Base-by-base conservation (phyloP, 495 filamentous ascomycete genomes). In the Penicillium canariense region DNA sequence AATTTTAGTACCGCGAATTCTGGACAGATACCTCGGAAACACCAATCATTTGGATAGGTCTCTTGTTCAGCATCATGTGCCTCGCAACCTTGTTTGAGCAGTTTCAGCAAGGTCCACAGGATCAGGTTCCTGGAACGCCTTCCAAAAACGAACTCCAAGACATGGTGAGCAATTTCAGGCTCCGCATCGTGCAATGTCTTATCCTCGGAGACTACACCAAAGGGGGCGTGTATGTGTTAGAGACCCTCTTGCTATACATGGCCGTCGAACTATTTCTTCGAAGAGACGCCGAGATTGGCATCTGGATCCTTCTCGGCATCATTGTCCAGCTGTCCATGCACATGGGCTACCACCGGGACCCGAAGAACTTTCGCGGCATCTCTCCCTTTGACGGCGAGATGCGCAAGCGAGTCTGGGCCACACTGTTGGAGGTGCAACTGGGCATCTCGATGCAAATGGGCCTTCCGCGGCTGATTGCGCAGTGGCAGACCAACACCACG, bases 331-430 rank as follows among this genome's bases (percentile, higher is more conserved):
- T 84, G 1, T 79, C 82, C 50, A 42, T 84, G 38, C 74, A 75
- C 42, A 78, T 82, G 75, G 82, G 81, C 12, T 72, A 80, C 20
- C 82, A 85, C 50, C 75, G 81, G 17, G 82, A 85, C 28, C 63
- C 66, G 0, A 22, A 32, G 1, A 28, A 61, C 25, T 48, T 58
- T n/a, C 22, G 28, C 0, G 55, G 52, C 5, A 66, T 70, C 27
- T 50, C 61, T 2, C 42, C 46, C 14, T 68, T 75, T 47, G 62
- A 65, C 23, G 62, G 58, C 6, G 74, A 77, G 40, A 69, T 73
- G 54, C 60, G 73, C 20, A 53, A 73, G 3, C 66, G 74, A 8
- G 38, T 68, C 8, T 77, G 68, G 68, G 17, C 51, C 17, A 59
- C 60, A 14, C 49, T 77, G 0, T 39, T 67, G 2, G 59, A 63